These are phyloP conservation scores for Tulasnella sp. DNA, from an alignment of 768 basidiomycete species.

Conservation along the genomic window DNA sequence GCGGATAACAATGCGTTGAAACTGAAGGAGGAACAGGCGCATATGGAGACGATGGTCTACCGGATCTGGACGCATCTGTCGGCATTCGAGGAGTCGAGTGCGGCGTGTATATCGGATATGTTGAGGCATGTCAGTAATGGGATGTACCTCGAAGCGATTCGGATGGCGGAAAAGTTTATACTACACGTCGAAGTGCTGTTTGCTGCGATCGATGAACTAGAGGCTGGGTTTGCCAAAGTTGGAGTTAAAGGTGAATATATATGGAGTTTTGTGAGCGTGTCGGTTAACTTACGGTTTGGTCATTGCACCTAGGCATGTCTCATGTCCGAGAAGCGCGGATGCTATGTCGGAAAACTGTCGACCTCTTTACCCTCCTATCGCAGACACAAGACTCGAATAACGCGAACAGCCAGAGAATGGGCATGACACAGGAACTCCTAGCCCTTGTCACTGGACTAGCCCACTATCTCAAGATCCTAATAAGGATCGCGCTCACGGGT, in stretches of 20 bases:
- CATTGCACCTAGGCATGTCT: constrained; percentile 64
- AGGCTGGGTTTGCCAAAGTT: constrained; percentile 69
- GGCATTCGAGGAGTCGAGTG: constrained; percentile 98
- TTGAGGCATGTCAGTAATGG: constrained; percentile 93
- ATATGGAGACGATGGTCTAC: constrained; percentile 96
- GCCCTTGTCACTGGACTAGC: constrained; percentile 97
- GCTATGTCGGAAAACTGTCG: constrained; percentile 97
- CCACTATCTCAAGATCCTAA: constrained; percentile 98
- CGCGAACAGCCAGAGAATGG: constrained; percentile 58
- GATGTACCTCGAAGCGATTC: constrained; percentile 90
- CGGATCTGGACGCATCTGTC: constrained; percentile 98
- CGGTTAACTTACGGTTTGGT: constrained; percentile 13
- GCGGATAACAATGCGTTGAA: constrained; percentile 60
- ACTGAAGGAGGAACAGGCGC: constrained; percentile 78
- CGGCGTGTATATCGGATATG: constrained; percentile 99
- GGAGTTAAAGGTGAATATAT: constrained; percentile 67
- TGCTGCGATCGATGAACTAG: constrained; percentile 92
- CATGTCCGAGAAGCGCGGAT: constrained; percentile 97
- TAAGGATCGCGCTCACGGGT: constrained; percentile 92
- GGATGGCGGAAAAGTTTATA: constrained; percentile 98
- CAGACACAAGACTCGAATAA: constrained; percentile 84
- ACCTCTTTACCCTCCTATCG: constrained; percentile 90
- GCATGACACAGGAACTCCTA: constrained; percentile 93
- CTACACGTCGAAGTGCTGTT: constrained; percentile 97
- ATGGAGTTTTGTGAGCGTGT: not conserved